phyloP scores from a whole-genome alignment of 23 red algal genomes.

The Pyropia haitanensis region DNA sequence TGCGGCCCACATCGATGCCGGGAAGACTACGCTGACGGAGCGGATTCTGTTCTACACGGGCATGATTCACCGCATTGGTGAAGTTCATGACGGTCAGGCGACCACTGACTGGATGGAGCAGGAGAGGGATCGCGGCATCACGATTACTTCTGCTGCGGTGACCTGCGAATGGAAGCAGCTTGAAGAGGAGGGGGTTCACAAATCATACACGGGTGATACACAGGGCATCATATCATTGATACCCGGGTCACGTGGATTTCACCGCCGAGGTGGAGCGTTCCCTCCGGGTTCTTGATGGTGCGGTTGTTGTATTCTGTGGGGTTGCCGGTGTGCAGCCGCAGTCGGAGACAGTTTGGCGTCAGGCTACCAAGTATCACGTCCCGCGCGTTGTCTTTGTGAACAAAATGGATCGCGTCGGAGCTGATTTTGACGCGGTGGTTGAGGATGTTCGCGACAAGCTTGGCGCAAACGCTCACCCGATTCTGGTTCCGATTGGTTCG shows the following conservation, averaged over 20 bases:
- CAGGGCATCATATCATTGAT: conserved; percentile 55
- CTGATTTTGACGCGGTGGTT: conserved; percentile 32
- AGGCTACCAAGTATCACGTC: conserved; percentile 40
- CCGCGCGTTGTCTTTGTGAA: conserved; percentile 44
- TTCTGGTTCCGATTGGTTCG: conserved; percentile 35
- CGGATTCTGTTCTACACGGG: conserved; percentile 56
- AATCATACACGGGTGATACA: too few species aligned
- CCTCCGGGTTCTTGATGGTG: conserved; percentile 50
- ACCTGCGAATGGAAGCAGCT: conserved; percentile 26
- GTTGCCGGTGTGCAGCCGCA: conserved; percentile 48
- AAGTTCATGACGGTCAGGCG: conserved; percentile 44
- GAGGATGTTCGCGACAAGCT: conserved; percentile 28
- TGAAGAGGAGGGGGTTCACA: too few species aligned
- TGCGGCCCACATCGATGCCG: conserved; percentile 11
- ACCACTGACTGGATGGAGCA: conserved; percentile 63
- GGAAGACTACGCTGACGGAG: conserved; percentile 51
- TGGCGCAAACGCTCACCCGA: conserved; percentile 9
- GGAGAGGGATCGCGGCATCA: conserved; percentile 53
- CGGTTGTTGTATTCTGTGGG: conserved; percentile 32
- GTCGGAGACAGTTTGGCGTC: conserved; percentile 54
- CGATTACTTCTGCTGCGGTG: conserved; percentile 45
- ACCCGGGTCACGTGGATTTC: conserved; percentile 57
- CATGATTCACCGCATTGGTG: conserved; percentile 34
- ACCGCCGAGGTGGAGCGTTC: conserved; percentile 51
- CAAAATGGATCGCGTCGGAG: conserved; percentile 51